phyloP scores from a whole-genome alignment of 1,284 basidiomycete genomes.

The Termitomyces sp. region DNA sequence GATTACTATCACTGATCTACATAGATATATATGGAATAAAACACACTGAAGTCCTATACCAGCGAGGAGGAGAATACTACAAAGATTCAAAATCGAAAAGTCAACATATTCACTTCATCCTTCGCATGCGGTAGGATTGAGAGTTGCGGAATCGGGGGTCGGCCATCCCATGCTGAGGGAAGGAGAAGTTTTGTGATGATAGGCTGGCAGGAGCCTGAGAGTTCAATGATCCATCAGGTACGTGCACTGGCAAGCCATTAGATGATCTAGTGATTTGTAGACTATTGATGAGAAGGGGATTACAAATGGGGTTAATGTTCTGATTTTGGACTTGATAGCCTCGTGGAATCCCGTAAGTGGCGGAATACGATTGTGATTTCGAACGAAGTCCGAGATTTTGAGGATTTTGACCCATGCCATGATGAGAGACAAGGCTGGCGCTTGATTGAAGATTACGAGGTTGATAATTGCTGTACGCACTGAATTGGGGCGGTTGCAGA shows the following conservation, averaged over 20 bases:
- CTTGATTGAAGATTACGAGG: neutral
- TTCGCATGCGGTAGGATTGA: neutral
- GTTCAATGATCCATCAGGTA: neutral
- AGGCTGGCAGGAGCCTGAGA: neutral
- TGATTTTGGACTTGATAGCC: conserved; percentile 12
- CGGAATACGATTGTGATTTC: neutral
- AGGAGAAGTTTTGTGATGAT: neutral
- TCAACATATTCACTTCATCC: neutral
- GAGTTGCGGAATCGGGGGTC: neutral
- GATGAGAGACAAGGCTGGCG: neutral
- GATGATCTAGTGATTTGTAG: neutral
- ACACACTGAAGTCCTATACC: neutral
- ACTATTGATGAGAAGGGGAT: neutral
- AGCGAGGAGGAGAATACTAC: neutral
- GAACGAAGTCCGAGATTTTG: neutral
- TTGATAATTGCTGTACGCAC: neutral
- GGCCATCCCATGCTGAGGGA: neutral
- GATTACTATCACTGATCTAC: neutral
- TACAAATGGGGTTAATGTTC: conserved; percentile 9
- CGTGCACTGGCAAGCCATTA: neutral
- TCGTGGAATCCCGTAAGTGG: conserved; percentile 1
- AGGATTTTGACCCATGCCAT: neutral
- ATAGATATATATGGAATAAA: neutral
- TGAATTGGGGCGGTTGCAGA: neutral
- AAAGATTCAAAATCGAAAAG: neutral